Conservation (phyloP, 257 asterid genomes). For the Solanum phureja region DNA sequence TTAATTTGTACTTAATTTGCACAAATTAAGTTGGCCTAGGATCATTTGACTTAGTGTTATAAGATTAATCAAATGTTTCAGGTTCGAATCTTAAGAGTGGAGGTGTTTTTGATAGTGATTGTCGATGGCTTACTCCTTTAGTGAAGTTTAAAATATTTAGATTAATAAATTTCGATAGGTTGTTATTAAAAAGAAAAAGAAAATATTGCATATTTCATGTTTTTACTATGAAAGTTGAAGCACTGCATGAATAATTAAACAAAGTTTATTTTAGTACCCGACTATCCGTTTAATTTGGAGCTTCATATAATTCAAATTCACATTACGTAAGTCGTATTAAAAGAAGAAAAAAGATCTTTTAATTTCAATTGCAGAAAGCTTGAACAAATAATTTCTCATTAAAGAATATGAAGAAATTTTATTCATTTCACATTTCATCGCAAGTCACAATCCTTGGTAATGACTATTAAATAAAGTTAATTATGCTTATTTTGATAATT, state of each 20-base stretch:
- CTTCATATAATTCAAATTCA: not conserved
- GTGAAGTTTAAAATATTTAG: too few species aligned
- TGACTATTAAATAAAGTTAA: not conserved
- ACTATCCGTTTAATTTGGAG: not conserved
- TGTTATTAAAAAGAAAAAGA: too few species aligned
- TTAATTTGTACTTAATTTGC: not conserved
- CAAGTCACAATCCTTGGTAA: not conserved
- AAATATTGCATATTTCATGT: not conserved
- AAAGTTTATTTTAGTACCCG: not conserved
- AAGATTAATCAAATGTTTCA: not conserved
- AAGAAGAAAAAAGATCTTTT: not conserved
- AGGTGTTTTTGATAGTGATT: not conserved
- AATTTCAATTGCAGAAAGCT: not conserved
- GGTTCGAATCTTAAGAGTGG: fast-evolving
- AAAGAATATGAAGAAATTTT: not conserved
- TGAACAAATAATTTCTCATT: not conserved
- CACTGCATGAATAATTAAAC: not conserved
- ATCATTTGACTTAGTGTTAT: not conserved
- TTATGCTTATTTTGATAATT: not conserved
- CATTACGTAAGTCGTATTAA: not conserved
- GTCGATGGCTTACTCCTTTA: not conserved
- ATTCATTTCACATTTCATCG: too few species aligned
- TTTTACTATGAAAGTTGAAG: not conserved
- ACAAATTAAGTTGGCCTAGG: not conserved
- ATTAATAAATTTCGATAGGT: too few species aligned